These are phyloP conservation scores for Eruca vesicaria DNA, from an alignment of 441 rosid genomes.

Conservation along the genomic window DNA sequence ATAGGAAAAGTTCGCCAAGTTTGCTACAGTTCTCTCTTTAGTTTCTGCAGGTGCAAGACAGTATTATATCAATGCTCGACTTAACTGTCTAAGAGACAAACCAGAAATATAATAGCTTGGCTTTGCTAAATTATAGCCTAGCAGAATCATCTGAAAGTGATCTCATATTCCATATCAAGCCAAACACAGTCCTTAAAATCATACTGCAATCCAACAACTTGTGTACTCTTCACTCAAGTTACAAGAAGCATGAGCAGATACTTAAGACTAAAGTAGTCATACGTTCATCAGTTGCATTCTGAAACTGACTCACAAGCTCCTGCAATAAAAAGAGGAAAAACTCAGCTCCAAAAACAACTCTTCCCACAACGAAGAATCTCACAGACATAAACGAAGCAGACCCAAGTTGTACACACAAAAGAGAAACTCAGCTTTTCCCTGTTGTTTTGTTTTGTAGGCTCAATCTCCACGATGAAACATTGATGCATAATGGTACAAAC, in stretches of 20 bases:
- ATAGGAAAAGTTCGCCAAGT: constrained; percentile 88
- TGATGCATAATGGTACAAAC: not conserved
- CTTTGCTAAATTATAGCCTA: not conserved
- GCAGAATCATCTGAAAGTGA: not conserved
- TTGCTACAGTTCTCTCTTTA: constrained; percentile 70
- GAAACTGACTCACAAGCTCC: constrained; percentile 88
- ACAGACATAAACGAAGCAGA: not conserved
- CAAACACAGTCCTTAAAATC: not conserved
- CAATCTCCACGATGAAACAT: not conserved
- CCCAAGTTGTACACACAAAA: not conserved
- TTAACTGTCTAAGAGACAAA: not conserved
- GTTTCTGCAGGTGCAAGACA: constrained; percentile 46
- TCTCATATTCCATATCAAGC: not conserved
- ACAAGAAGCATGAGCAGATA: not conserved
- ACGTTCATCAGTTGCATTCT: constrained; percentile 76
- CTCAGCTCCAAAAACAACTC: not conserved
- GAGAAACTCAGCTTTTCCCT: not conserved
- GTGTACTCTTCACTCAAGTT: not conserved
- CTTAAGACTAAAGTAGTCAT: not conserved
- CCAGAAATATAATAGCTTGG: not conserved
- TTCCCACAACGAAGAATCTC: not conserved
- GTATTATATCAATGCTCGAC: not conserved
- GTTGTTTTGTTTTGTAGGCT: not conserved
- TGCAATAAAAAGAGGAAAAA: constrained; percentile 28
- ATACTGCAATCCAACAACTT: not conserved